Conservation (phyloP, 1,284 basidiomycete genomes). For the Ustilago bromivora region DNA sequence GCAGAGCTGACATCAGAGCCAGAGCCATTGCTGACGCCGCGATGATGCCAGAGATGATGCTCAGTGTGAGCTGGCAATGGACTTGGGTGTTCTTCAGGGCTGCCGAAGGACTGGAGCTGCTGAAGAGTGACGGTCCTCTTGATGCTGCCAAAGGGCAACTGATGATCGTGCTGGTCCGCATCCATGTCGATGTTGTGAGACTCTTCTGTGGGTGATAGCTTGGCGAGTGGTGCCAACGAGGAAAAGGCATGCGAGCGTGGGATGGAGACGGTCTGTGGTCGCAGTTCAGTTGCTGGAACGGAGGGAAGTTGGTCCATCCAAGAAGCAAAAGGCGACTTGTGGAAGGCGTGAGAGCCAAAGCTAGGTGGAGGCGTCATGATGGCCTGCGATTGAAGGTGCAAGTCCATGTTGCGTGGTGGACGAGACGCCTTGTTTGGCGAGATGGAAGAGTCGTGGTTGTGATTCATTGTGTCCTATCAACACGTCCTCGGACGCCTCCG, state of each 20-base stretch:
- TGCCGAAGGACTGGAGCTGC: constrained; percentile 25
- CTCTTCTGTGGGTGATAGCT: constrained; percentile 36
- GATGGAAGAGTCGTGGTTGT: constrained; percentile 33
- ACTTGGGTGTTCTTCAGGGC: constrained; percentile 5
- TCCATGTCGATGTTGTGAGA: constrained; percentile 30
- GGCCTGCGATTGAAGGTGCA: constrained; percentile 31
- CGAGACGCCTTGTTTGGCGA: constrained; percentile 27
- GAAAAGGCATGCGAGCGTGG: constrained; percentile 55
- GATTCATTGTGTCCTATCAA: constrained; percentile 19
- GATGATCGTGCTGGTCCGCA: constrained; percentile 14
- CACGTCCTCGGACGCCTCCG: constrained; percentile 17
- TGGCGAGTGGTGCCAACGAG: constrained; percentile 40
- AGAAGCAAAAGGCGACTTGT: constrained; percentile 50
- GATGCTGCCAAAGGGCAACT: constrained; percentile 20
- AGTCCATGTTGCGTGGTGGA: constrained; percentile 18
- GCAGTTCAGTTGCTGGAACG: constrained; percentile 33
- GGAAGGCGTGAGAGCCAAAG: constrained; percentile 42
- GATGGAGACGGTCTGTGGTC: constrained; percentile 27
- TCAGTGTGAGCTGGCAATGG: constrained; percentile 3
- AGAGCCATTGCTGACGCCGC: constrained; percentile 40
- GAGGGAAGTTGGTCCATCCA: constrained; percentile 31
- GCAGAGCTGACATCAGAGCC: constrained; percentile 43
- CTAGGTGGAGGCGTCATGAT: constrained; percentile 60
- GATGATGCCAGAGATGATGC: constrained; percentile 36
- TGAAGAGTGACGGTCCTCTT: constrained; percentile 45